These are phyloP conservation scores for Microcyclospora tardicrescens DNA, from an alignment of 2,329 filamentous ascomycete genomes.

Conservation along the genomic window DNA sequence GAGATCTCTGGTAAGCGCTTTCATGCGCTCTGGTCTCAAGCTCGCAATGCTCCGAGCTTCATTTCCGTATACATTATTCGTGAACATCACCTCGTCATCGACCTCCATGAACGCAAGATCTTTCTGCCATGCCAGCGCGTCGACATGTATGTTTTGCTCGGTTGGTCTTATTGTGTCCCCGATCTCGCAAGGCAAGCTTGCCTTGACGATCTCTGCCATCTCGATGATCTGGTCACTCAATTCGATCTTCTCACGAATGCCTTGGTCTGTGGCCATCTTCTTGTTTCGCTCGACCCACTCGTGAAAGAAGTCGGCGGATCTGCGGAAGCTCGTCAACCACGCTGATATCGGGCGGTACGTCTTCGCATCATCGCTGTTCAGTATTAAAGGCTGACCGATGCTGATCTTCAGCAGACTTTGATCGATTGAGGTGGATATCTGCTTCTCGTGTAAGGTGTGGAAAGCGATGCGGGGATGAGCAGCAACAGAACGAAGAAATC, in stretches of 20 bases:
- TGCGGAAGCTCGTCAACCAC: constrained; percentile 18
- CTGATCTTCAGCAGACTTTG: constrained; percentile 27
- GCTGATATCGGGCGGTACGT: constrained; percentile 15
- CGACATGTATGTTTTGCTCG: background rate
- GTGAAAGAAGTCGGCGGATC: too few species aligned
- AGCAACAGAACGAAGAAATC: constrained; percentile 26
- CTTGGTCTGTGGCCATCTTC: constrained; percentile 14
- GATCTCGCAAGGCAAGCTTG: background rate
- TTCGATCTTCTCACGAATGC: constrained; percentile 11
- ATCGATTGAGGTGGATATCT: constrained; percentile 21
- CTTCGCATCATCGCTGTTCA: constrained; percentile 5
- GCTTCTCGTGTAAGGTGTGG: constrained; percentile 23
- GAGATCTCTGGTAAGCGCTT: constrained; percentile 40
- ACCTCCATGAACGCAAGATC: constrained; percentile 25
- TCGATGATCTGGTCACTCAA: constrained; percentile 2
- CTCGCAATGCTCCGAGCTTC: constrained; percentile 1
- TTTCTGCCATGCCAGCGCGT: constrained; percentile 10
- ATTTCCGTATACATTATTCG: constrained; percentile 15
- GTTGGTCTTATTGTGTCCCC: background rate
- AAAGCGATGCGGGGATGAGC: constrained; percentile 19
- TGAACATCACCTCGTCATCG: constrained; percentile 27
- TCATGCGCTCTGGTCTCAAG: constrained; percentile 32
- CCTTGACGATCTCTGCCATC: background rate
- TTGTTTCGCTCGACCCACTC: constrained; percentile 17
- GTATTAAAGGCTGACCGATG: constrained; percentile 9